Percentiles rank a stretch among this genome's conserved stretches.
These are phyloP conservation scores for Hortaea werneckii DNA, from an alignment of 2,329 filamentous ascomycete species.

Conservation along the genomic window DNA sequence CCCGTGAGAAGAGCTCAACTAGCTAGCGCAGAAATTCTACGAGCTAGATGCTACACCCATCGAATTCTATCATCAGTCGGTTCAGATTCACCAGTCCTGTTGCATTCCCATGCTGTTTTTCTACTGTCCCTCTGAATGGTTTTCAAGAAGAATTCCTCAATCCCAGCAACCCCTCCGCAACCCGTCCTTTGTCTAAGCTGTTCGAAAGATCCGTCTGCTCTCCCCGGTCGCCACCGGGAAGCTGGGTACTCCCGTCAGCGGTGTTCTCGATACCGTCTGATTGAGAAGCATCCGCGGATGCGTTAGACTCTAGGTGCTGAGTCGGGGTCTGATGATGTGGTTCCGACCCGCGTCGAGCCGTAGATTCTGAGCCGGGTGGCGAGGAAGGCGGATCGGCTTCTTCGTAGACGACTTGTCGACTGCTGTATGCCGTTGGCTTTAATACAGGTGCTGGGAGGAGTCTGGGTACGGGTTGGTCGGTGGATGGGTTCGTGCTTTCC, in stretches of 20 bases:
- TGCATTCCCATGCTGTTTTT: no score
- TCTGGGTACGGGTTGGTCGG: conserved; percentile 8
- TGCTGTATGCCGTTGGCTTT: conserved; percentile 29
- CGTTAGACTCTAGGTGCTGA: neutral
- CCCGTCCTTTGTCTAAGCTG: conserved; percentile 40
- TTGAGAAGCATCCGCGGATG: conserved; percentile 7
- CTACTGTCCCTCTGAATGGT: no score
- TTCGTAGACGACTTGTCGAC: conserved; percentile 23
- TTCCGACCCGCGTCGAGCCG: no score
- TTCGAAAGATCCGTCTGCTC: conserved; percentile 30
- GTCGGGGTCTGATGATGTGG: no score
- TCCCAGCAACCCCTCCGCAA: conserved; percentile 44
- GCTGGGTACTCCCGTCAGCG: neutral
- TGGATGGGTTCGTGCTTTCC: neutral
- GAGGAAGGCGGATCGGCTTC: conserved; percentile 22
- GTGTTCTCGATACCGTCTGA: neutral
- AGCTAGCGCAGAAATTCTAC: no score
- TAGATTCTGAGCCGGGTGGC: conserved; percentile 12
- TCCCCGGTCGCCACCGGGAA: neutral
- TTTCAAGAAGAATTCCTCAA: conserved; percentile 22
- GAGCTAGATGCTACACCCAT: no score
- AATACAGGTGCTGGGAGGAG: conserved; percentile 31
- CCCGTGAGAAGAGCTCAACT: no score
- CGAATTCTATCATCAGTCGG: no score
- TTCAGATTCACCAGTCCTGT: no score